Conservation (phyloP, 371 early-diverging fungal species). For the Mortierella sp. region DNA sequence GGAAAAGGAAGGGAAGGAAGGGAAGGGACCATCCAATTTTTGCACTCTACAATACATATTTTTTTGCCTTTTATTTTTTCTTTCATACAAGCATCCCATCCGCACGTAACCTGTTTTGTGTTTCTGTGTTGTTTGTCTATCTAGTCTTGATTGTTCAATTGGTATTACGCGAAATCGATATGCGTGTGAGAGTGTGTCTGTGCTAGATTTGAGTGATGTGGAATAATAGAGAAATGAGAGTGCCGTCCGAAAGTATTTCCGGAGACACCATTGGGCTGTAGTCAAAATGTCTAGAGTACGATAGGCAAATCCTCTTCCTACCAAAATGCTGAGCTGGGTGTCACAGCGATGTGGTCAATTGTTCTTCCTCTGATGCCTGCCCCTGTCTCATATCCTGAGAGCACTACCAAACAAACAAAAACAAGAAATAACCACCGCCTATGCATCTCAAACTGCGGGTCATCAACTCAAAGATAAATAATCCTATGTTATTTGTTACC, state of each 20-base stretch:
- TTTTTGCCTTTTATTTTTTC: background rate
- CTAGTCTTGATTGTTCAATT: background rate
- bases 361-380: too few species aligned
- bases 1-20: background rate
- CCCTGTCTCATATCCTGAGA: too few species aligned
- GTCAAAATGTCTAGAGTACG: background rate
- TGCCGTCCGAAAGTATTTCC: slow-evolving; percentile 11
- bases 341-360: background rate
- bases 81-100: background rate
- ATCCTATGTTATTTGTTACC: background rate
- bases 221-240: background rate
- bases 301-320: background rate
- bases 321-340: background rate
- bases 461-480: background rate
- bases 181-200: too few species aligned
- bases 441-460: background rate
- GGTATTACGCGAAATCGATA: too few species aligned
- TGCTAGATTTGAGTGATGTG: background rate
- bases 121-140: too few species aligned
- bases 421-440: too few species aligned
- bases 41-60: background rate
- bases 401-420: background rate
- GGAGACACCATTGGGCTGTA: background rate
- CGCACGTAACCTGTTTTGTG: background rate
- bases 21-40: too few species aligned